Base-by-base conservation (phyloP, 768 basidiomycete species). In the Rhizopogon vinicolor region DNA sequence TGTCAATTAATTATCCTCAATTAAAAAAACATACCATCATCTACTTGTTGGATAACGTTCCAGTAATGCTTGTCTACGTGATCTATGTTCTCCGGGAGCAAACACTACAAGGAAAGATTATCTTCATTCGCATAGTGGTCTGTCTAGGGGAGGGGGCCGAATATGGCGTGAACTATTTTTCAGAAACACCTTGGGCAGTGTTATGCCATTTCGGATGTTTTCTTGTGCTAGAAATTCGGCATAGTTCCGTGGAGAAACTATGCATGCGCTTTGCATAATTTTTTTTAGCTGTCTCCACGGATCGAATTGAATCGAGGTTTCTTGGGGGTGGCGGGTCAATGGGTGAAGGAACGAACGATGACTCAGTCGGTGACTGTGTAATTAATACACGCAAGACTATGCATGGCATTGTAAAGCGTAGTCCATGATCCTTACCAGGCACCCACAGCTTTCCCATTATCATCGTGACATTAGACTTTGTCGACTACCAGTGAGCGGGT, bases 401-500 rank as follows among this genome's bases (percentile, higher is more conserved):
- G 10, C 35, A 37, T 10, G 10, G 35, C 6, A 33, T 33, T 33
- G 2, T 25, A 25, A 25, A 2, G 35, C 13, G 35, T 31, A 18
- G 31, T 46, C 5, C 45, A 46, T 18, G 18, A 12, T 18, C 18
- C 44, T 19, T 12, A 18, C 22, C 37, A 53, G 52, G 44, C 29
- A 48, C 35, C 18, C 50, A n/a, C n/a, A 29, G 44, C 54, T 41
- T 51, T 55, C 57, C 50, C 51, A 55, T 39, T 55, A 12, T 45
- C 37, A 29, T 40, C 53, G 52, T 51, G 40, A 49, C 62, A 68
- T 60, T 72, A 72, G 59, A 53, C 67, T 72, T 60, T 48, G 42
- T 56, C 7, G 49, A 55, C 44, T 78, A 78, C 80, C 81, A 54
- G 39, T 62, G 13, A 2, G 25, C 58, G 59, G 80, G 80, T 58